Conservation (phyloP, 73 alveolate genomes). For the Paramecium sexaurelia region DNA sequence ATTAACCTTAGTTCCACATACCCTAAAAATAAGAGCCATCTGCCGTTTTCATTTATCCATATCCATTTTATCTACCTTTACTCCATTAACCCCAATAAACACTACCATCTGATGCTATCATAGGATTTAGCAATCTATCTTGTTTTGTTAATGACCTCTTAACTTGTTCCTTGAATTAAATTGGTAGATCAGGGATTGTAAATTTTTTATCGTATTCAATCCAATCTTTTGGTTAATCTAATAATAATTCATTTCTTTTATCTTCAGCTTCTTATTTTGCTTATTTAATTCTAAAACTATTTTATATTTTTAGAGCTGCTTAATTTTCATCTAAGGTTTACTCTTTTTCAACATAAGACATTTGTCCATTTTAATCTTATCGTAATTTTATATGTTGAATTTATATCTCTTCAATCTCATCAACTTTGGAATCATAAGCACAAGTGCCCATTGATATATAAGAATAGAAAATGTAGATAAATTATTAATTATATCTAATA, state of each 20-base stretch:
- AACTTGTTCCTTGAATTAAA: neutral
- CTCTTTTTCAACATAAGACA: neutral
- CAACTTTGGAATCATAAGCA: neutral
- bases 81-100: constrained; percentile 21
- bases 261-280: neutral
- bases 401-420: neutral
- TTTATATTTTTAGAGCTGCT: neutral
- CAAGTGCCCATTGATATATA: neutral
- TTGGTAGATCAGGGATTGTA: neutral
- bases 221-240: neutral
- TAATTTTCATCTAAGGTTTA: neutral
- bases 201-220: neutral
- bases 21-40: constrained; percentile 2
- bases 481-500: neutral
- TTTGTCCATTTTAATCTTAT: neutral
- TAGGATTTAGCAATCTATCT: neutral
- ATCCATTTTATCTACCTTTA: constrained; percentile 39
- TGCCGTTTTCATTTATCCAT: neutral
- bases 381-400: neutral
- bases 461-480: neutral
- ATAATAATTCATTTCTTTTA: neutral
- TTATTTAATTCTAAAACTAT: neutral
- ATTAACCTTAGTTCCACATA: neutral
- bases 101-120: neutral
- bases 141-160: neutral